Evolutionary conservation across 805 yeast genomes (phyloP), one percentile per base, ranked within the genome.

Genomic region (Saccharomyces eubayanus): DNA sequence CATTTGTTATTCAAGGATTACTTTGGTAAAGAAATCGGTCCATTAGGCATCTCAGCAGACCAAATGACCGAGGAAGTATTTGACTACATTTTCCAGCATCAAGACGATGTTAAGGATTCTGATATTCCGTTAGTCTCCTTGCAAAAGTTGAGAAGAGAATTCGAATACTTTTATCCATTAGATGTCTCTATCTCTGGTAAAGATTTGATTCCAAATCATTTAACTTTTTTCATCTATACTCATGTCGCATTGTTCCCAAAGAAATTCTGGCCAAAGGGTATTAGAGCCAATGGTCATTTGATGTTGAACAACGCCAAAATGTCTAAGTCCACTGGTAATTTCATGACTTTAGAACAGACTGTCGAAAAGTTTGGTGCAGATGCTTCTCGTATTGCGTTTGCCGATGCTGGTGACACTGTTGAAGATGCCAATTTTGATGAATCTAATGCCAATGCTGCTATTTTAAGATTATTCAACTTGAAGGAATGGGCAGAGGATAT

Each of bases 371-470:
- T 84, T 62, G 99, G 99, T 72, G 96, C 98, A 51, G 99, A 94
- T 72, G 97, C 98, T 46, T 77, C 96, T 10, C 87, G 99, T 78
- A 88, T 94, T 70, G 97, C 99, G 5, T 77, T 94, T 60, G 99
- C 98, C 48, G 99, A 94, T 76, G 97, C 97, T 51, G 99, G 99
- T 77, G 99, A 94, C 70, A 78, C 94, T 46, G 83, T 90, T 61
- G 99, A 94, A 75, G 99, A 94, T 72, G 99, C 99, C 51, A 94
- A 94, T 77, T 88, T 94, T 67, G 99, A 94, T 66, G 99, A 94
- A 75, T 76, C 89, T 56, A 91, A 85, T 67, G 99, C 99, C 53
- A 94, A 94, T 67, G 97, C 99, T 48, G 97, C 98, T 28, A 91
- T 94, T 70, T 80, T 94, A 71, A 87, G 99, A 75, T 79, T 94